Percentiles rank a stretch among this genome's conserved stretches.
Evolutionary conservation across 169 alveolate genomes (phyloP).

Genomic region (Plasmodium vivax): DNA sequence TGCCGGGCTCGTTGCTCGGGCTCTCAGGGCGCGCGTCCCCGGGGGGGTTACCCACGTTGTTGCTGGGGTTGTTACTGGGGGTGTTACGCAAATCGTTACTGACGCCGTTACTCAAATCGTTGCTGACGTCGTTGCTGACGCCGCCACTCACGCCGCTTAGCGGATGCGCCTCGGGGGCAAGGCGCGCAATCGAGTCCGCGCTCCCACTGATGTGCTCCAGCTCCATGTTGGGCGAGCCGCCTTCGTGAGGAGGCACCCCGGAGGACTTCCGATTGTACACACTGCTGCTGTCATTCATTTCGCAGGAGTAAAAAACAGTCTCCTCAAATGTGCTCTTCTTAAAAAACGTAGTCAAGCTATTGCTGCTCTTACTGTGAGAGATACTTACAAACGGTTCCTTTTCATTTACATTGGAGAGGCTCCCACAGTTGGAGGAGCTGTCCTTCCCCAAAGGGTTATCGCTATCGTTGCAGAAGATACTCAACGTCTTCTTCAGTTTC

Average conservation of each 20-base stretch:
- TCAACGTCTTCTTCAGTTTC: constrained; percentile 23
- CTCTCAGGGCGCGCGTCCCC: no score
- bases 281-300: constrained; percentile 19
- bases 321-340: constrained; percentile 16
- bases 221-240: neutral
- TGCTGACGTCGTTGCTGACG: neutral
- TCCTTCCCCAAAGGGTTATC: constrained; percentile 2
- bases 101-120: neutral
- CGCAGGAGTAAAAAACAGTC: constrained; percentile 13
- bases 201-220: neutral
- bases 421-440: neutral
- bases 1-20: neutral
- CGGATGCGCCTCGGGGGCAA: neutral
- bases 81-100: no score
- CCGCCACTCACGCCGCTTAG: neutral
- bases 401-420: neutral
- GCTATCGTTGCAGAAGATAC: constrained; percentile 1
- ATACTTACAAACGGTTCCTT: neutral
- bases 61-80: neutral
- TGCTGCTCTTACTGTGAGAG: neutral
- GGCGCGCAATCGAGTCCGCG: neutral
- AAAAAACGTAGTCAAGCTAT: neutral
- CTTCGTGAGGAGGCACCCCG: neutral
- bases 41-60: neutral
- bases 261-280: neutral